A percentile compares a stretch with the other conserved stretches of the same genome.
These are phyloP conservation scores for Orychophragmus violaceus DNA, from an alignment of 345 rosid genomes.

Conservation along the genomic window DNA sequence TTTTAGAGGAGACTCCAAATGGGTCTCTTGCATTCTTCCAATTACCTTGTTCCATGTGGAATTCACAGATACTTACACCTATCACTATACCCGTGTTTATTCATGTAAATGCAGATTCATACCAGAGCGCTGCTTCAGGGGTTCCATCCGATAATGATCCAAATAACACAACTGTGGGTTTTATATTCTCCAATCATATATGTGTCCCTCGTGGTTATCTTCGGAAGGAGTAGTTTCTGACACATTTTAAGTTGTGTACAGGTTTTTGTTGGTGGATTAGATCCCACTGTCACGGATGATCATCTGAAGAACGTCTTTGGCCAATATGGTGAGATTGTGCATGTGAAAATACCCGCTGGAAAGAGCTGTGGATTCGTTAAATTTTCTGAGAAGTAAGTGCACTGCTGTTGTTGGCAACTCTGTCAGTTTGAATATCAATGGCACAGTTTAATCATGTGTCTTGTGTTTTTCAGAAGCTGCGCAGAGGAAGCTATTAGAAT, in stretches of 20 bases:
- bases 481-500: constrained; percentile 76
- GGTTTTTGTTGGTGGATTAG: constrained; percentile 91
- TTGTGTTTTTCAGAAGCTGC: constrained; percentile 47
- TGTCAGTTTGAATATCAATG: background rate
- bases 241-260: constrained; percentile 23
- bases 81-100: background rate
- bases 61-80: constrained; percentile 15
- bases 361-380: constrained; percentile 94
- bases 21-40: constrained; percentile 8
- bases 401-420: background rate
- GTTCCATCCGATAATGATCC: constrained; percentile 68
- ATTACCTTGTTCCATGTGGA: background rate
- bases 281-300: constrained; percentile 66
- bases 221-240: background rate
- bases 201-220: background rate
- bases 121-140: constrained; percentile 49
- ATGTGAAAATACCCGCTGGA: constrained; percentile 76
- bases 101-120: constrained; percentile 59
- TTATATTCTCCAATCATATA: constrained; percentile 18
- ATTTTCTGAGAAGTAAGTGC: constrained; percentile 63
- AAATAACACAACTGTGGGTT: constrained; percentile 56
- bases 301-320: constrained; percentile 65
- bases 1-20: constrained; percentile 18
- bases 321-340: constrained; percentile 71
- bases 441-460: background rate